Percentiles rank a stretch among this genome's conserved stretches.
These are phyloP conservation scores for Xylaria longipes DNA, from an alignment of 495 filamentous ascomycete genomes.

Conservation along the genomic window DNA sequence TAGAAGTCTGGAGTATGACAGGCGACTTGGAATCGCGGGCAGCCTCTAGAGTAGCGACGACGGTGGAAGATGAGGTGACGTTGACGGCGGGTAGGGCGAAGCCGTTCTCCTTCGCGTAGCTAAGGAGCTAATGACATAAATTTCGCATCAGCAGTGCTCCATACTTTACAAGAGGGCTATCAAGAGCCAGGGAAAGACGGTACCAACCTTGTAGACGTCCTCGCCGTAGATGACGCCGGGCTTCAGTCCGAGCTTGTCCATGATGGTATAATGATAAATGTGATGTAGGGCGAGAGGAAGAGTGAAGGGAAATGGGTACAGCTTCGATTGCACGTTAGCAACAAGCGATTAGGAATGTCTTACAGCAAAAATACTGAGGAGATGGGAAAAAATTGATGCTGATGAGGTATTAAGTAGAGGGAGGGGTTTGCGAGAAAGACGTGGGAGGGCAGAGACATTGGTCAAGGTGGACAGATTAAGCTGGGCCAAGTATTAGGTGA, in stretches of 20 bases:
- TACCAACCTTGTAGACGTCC: constrained; percentile 66
- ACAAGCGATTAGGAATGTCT: neutral
- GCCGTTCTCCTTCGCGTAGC: constrained; percentile 80
- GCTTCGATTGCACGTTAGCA: constrained; percentile 1
- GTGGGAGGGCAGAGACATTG: neutral
- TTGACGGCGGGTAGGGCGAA: constrained; percentile 96
- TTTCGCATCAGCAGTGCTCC: constrained; percentile 7
- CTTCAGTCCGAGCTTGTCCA: constrained; percentile 69
- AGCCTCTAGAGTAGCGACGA: constrained; percentile 88
- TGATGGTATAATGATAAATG: constrained; percentile 11
- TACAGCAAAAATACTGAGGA: neutral
- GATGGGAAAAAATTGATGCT: neutral
- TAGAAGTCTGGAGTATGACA: constrained; percentile 88
- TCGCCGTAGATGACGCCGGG: constrained; percentile 86
- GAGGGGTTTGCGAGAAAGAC: constrained; percentile 6
- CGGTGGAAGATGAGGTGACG: constrained; percentile 91
- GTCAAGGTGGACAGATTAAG: constrained; percentile 8
- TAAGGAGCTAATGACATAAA: constrained; percentile 65
- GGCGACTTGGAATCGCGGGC: constrained; percentile 87
- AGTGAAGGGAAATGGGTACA: neutral
- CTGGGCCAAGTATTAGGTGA: neutral
- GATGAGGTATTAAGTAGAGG: constrained; percentile 24
- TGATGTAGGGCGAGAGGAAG: neutral
- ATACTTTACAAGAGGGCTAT: neutral
- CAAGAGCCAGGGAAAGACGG: constrained; percentile 27